These are phyloP conservation scores for Diplodia corticola DNA, from an alignment of 2,329 filamentous ascomycete genomes.

Conservation along the genomic window DNA sequence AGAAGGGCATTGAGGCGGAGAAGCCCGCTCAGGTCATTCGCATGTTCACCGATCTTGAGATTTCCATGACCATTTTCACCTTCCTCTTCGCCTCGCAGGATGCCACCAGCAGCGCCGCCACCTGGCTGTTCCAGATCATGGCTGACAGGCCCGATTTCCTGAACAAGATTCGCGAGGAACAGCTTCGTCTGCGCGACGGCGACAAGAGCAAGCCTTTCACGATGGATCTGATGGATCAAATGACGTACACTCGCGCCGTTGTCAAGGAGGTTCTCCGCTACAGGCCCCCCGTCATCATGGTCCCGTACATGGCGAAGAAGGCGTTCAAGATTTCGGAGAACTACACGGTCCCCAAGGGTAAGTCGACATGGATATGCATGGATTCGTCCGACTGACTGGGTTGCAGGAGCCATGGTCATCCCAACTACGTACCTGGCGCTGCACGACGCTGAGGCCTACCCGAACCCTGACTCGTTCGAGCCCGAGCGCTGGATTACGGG, in stretches of 20 bases:
- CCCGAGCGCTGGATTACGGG: constrained; percentile 90
- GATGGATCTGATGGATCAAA: constrained; percentile 84
- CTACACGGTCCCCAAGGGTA: constrained; percentile 90
- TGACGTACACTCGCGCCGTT: constrained; percentile 88
- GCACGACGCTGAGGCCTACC: constrained; percentile 89
- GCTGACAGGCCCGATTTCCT: constrained; percentile 92
- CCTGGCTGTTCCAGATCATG: constrained; percentile 93
- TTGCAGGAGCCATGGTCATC: constrained; percentile 81
- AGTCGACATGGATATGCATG: constrained; percentile 27
- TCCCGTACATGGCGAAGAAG: constrained; percentile 94
- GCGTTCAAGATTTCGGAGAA: constrained; percentile 82
- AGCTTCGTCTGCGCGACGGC: constrained; percentile 73
- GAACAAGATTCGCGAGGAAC: constrained; percentile 88
- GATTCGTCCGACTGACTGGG: not conserved
- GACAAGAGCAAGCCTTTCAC: constrained; percentile 68
- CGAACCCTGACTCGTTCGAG: constrained; percentile 83
- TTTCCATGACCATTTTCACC: constrained; percentile 89
- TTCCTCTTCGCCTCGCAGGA: constrained; percentile 98
- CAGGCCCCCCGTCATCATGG: constrained; percentile 94
- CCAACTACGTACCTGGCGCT: constrained; percentile 88
- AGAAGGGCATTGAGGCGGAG: constrained; percentile 67
- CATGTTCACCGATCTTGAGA: constrained; percentile 87
- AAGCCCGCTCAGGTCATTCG: constrained; percentile 84
- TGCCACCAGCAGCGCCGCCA: constrained; percentile 88
- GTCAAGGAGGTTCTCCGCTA: constrained; percentile 72